Evolutionary conservation across 75 land plant species (phyloP).

Genomic region (Pinus taeda): DNA sequence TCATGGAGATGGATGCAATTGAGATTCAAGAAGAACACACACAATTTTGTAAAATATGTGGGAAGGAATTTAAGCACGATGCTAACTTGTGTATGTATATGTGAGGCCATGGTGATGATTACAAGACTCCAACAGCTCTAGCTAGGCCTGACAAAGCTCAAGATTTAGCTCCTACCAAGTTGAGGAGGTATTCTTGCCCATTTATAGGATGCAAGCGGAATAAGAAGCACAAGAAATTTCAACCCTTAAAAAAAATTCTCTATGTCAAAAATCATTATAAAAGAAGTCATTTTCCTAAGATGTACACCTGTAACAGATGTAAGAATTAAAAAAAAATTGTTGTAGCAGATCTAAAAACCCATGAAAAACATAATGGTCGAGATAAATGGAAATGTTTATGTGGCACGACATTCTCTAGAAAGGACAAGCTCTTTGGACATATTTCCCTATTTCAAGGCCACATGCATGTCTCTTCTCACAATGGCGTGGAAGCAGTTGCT

Average conservation of each 20-base stretch:
- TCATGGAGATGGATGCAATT: constrained; percentile 65
- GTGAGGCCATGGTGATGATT: constrained; percentile 91
- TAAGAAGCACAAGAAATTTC: constrained; percentile 70
- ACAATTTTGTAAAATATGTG: constrained; percentile 84
- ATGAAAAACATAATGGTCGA: constrained; percentile 84
- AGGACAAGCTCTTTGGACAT: constrained; percentile 87
- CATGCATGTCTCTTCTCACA: constrained; percentile 49
- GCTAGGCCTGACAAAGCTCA: constrained; percentile 56
- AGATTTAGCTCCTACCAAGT: constrained; percentile 17
- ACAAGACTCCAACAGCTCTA: constrained; percentile 74
- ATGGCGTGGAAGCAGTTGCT: constrained; percentile 26
- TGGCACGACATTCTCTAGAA: constrained; percentile 85
- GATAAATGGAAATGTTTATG: constrained; percentile 91
- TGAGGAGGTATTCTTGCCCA: constrained; percentile 73
- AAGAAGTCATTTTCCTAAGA: constrained; percentile 88
- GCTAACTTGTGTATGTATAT: constrained; percentile 92
- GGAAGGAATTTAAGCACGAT: constrained; percentile 87
- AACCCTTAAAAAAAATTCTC: constrained; percentile 76
- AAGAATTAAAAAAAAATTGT: constrained; percentile 70
- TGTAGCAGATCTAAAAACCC: constrained; percentile 82
- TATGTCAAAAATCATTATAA: constrained; percentile 88
- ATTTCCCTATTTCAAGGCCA: constrained; percentile 77
- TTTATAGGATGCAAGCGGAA: constrained; percentile 80
- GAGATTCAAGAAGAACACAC: constrained; percentile 88
- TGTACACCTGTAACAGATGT: constrained; percentile 80